Conservation (phyloP, 2,329 filamentous ascomycete species). For the Helotiales sp. region DNA sequence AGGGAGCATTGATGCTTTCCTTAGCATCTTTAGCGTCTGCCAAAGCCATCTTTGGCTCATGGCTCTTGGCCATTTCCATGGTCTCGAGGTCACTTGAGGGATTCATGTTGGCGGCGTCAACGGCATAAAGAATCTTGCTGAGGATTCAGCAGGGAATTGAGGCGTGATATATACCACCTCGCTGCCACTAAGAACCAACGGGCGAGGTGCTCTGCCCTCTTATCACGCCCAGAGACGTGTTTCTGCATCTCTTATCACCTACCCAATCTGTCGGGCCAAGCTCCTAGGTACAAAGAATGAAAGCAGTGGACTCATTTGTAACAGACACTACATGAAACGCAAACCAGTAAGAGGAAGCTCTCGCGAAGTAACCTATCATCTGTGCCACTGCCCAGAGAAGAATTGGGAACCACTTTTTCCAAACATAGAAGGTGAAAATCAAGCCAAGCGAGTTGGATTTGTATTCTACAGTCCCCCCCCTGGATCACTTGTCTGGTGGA, state of each 20-base stretch:
- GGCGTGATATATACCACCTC: not conserved
- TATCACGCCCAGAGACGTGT: not conserved
- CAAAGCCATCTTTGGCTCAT: not conserved
- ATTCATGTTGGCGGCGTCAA: not conserved
- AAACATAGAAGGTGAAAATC: not conserved
- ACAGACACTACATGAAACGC: not conserved
- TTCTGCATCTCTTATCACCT: not conserved
- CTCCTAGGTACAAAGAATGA: not conserved
- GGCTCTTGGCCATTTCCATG: not conserved
- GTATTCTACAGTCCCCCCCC: too few species aligned
- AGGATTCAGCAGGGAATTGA: not conserved
- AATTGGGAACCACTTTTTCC: not conserved
- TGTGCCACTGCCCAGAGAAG: not conserved
- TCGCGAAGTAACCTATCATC: not conserved
- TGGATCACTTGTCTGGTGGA: not conserved
- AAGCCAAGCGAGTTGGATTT: not conserved
- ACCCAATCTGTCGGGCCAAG: not conserved
- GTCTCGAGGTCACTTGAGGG: not conserved
- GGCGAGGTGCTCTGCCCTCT: not conserved
- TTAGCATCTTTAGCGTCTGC: not conserved
- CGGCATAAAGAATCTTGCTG: not conserved
- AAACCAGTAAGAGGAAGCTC: not conserved
- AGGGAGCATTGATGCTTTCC: not conserved
- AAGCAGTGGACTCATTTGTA: not conserved
- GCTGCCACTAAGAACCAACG: not conserved